Evolutionary conservation across 768 basidiomycete species (phyloP).

Genomic region (Favolaschia claudopus): DNA sequence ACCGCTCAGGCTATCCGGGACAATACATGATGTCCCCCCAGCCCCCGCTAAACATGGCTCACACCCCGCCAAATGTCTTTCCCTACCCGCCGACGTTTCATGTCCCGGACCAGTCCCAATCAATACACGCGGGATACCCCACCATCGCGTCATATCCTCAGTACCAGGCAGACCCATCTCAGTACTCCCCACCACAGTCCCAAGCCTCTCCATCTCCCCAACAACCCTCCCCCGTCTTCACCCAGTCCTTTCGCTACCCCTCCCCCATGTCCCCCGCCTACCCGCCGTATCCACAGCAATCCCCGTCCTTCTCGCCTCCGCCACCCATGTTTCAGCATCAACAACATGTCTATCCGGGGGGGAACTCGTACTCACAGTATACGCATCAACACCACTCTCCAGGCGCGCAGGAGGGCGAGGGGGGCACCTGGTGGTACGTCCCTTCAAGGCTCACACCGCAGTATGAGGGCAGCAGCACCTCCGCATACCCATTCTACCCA

Average conservation of each 20-base stretch:
- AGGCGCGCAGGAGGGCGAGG: constrained; percentile 48
- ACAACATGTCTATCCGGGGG: constrained; percentile 28
- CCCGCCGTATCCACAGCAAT: constrained; percentile 45
- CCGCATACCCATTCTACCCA: constrained; percentile 37
- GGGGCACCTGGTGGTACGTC: constrained; percentile 61
- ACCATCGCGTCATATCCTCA: constrained; percentile 42
- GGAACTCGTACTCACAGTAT: constrained; percentile 37
- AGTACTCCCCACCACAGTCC: constrained; percentile 33
- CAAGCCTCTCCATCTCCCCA: constrained; percentile 36
- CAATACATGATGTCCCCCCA: constrained; percentile 58
- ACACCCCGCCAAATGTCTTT: constrained; percentile 42
- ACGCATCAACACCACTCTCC: constrained; percentile 43
- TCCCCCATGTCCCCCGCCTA: constrained; percentile 32
- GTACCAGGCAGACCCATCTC: constrained; percentile 33
- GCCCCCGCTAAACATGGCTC: constrained; percentile 44
- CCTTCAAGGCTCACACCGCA: constrained; percentile 41
- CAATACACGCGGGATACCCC: constrained; percentile 49
- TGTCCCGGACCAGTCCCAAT: constrained; percentile 42
- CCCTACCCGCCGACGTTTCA: constrained; percentile 46
- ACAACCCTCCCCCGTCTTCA: constrained; percentile 34
- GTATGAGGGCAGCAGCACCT: too few relatives aligned
- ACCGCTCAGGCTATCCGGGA: constrained; percentile 44
- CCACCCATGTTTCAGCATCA: constrained; percentile 48
- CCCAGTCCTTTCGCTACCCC: constrained; percentile 45
- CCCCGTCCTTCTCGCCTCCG: constrained; percentile 43